Conservation (phyloP, 805 yeast species). For the Saccharomycopsis vini region DNA sequence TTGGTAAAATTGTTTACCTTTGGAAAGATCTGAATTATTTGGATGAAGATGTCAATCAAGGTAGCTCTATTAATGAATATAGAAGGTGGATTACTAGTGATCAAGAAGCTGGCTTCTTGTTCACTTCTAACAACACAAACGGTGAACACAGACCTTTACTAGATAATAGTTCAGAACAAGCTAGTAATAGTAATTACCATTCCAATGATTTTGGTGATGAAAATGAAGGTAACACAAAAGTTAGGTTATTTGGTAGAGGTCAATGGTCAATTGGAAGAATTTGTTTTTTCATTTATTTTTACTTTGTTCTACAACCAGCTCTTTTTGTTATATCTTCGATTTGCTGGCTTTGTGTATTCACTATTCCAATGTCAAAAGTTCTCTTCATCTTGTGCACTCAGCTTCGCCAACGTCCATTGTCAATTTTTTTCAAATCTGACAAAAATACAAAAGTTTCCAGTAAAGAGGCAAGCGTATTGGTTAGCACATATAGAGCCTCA, state of each 20-base stretch:
- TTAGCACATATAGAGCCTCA: slow-evolving; percentile 87
- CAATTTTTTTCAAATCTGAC: slow-evolving; percentile 65
- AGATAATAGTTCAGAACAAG: slow-evolving; percentile 12
- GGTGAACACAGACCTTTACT: slow-evolving; percentile 9
- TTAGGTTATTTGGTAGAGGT: slow-evolving; percentile 83
- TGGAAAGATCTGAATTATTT: slow-evolving; percentile 72
- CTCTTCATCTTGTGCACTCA: slow-evolving; percentile 61
- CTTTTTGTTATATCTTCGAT: slow-evolving; percentile 42
- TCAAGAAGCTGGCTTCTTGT: slow-evolving; percentile 72
- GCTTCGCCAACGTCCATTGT: slow-evolving; percentile 83
- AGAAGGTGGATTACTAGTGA: slow-evolving; percentile 74
- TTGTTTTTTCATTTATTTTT: slow-evolving; percentile 62
- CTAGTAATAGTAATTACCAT: slow-evolving; percentile 2
- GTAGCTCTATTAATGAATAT: slow-evolving; percentile 76
- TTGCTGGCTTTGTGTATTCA: slow-evolving; percentile 78
- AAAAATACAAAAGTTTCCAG: slow-evolving; percentile 26
- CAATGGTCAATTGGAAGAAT: slow-evolving; percentile 82
- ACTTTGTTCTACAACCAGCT: slow-evolving; percentile 62
- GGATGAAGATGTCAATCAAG: slow-evolving; percentile 82
- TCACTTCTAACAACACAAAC: slow-evolving; percentile 24
- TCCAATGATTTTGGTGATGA: slow-evolving; percentile 1
- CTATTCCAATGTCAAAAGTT: slow-evolving; percentile 90
- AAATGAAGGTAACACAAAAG: slow-evolving; percentile 16
- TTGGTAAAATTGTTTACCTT: slow-evolving; percentile 80
- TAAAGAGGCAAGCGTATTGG: slow-evolving; percentile 47